A percentile compares a stretch with the other conserved stretches of the same genome.
Evolutionary conservation across 257 asterid species (phyloP).

Genomic region (Marsdenia floribunda): DNA sequence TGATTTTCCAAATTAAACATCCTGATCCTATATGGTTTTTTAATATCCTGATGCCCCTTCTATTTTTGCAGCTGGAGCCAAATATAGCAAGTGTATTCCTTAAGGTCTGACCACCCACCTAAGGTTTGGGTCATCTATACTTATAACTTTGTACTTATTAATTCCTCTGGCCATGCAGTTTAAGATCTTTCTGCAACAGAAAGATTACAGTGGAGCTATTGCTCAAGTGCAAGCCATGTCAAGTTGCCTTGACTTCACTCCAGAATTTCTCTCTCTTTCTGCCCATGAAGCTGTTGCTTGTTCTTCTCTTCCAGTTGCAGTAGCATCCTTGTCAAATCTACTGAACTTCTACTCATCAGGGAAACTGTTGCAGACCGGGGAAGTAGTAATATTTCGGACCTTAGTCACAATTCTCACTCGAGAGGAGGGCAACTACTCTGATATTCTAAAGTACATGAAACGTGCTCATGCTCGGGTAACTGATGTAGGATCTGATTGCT

Average conservation of each 20-base stretch:
- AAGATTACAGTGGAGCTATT: conserved; percentile 52
- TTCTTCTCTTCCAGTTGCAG: conserved; percentile 63
- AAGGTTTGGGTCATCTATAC: conserved; percentile 3
- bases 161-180: conserved; percentile 50
- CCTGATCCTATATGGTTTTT: conserved; percentile 13
- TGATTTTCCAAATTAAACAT: conserved; percentile 16
- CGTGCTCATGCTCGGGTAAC: conserved; percentile 54
- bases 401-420: conserved; percentile 60
- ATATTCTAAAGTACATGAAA: conserved; percentile 65
- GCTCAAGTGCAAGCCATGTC: conserved; percentile 91
- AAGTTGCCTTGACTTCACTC: conserved; percentile 83
- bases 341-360: conserved; percentile 59
- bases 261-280: conserved; percentile 80
- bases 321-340: conserved; percentile 69
- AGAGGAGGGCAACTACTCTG: conserved; percentile 48
- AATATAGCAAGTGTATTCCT: conserved; percentile 79
- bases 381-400: conserved; percentile 81
- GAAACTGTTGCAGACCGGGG: conserved; percentile 62
- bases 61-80: conserved; percentile 86
- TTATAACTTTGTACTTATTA: conserved; percentile 5
- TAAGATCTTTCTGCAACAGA: conserved; percentile 76
- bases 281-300: conserved; percentile 94
- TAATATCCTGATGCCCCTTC: conserved; percentile 19
- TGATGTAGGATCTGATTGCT: conserved; percentile 59
- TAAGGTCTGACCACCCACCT: conserved; percentile 53